A percentile compares a stretch with the other conserved stretches of the same genome.
Evolutionary conservation across 345 rosid species (phyloP).

Genomic region (Mallotus nudiflorus): DNA sequence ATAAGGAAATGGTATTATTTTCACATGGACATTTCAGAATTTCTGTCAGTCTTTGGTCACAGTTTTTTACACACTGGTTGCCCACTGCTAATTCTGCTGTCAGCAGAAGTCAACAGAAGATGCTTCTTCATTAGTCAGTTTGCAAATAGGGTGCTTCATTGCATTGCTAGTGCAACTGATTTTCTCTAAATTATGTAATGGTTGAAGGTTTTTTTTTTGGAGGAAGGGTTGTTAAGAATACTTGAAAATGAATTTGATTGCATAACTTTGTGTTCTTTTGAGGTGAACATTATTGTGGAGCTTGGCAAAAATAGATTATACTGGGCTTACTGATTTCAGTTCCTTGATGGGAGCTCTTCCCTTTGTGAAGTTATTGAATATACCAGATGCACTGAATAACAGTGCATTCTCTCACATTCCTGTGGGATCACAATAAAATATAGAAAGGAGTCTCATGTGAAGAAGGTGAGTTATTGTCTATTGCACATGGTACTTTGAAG

Average conservation of each 20-base stretch:
- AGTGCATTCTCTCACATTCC: background rate
- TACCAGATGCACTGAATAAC: background rate
- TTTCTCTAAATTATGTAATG: background rate
- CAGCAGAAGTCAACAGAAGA: background rate
- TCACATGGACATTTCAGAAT: background rate
- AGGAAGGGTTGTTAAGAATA: background rate
- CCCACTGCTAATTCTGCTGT: background rate
- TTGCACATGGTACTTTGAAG: background rate
- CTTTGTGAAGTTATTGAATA: background rate
- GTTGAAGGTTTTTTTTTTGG: too few species aligned
- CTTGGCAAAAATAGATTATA: background rate
- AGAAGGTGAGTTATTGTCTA: background rate
- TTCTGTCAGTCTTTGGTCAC: conserved; percentile 4
- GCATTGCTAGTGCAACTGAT: background rate
- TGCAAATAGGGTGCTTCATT: background rate
- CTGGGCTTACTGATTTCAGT: background rate
- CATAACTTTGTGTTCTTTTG: background rate
- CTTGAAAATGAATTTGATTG: background rate
- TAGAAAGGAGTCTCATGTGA: background rate
- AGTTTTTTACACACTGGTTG: background rate
- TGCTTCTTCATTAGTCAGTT: background rate
- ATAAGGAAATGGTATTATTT: conserved; percentile 1
- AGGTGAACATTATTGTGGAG: too few species aligned
- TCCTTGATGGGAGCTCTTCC: background rate
- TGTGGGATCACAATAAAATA: background rate